Conservation (phyloP, 257 asterid species). For the Primulina huaijiensis region DNA sequence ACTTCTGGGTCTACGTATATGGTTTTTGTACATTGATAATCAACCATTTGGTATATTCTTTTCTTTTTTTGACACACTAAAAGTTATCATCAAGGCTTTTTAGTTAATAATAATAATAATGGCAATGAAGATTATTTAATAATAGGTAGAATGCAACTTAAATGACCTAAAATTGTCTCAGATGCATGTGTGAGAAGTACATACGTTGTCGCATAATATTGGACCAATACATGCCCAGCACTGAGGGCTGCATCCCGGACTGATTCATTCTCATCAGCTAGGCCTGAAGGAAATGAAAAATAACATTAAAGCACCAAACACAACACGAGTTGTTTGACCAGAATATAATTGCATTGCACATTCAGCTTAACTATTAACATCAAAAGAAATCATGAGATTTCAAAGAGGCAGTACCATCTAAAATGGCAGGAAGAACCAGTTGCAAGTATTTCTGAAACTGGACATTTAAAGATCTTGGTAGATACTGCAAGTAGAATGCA, state of each 20-base stretch:
- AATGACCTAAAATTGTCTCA: too few species aligned
- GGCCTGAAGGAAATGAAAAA: conserved; percentile 52
- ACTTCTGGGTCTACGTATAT: too few species aligned
- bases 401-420: conserved; percentile 58
- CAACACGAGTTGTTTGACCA: conserved; percentile 20
- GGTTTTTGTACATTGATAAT: too few species aligned
- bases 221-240: conserved; percentile 98
- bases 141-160: too few species aligned
- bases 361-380: conserved; percentile 9
- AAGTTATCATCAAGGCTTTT: too few species aligned
- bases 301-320: conserved; percentile 20
- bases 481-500: conserved; percentile 57
- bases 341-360: conserved; percentile 13
- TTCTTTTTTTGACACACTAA: too few species aligned
- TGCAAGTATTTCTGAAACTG: conserved; percentile 98
- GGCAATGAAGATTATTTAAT: too few species aligned
- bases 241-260: conserved; percentile 98
- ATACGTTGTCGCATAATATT: conserved; percentile 94
- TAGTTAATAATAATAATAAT: too few species aligned
- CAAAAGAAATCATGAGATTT: conserved; percentile 17
- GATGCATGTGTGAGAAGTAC: conserved; percentile 23
- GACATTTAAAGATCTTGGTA: conserved; percentile 90
- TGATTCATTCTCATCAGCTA: conserved; percentile 99
- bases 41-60: too few species aligned
- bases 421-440: conserved; percentile 90